These are phyloP conservation scores for Vaccinium darrowii DNA, from an alignment of 148 eudicot genomes.

Conservation along the genomic window DNA sequence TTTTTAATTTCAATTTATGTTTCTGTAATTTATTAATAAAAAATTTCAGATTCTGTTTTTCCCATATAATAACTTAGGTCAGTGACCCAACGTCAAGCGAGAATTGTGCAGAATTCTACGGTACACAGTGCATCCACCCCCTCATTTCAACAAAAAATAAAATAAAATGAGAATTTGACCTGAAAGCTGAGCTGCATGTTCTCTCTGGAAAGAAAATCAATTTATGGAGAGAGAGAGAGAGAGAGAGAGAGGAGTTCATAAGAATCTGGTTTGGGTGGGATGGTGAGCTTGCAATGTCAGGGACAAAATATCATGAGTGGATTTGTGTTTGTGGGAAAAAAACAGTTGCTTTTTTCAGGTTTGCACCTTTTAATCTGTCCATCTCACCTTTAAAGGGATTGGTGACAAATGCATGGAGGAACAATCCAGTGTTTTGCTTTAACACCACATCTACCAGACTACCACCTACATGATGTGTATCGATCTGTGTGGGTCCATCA, in stretches of 20 bases:
- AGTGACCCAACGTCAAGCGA: not conserved
- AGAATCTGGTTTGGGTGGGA: not conserved
- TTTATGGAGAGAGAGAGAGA: no score
- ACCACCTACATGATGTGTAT: constrained; percentile 5
- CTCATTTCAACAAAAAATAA: not conserved
- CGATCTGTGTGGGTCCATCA: not conserved
- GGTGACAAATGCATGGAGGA: constrained; percentile 16
- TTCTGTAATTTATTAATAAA: no score
- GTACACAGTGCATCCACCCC: not conserved
- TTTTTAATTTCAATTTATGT: no score
- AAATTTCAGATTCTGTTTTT: no score
- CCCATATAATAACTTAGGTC: not conserved
- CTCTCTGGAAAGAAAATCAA: not conserved
- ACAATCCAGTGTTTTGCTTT: constrained; percentile 21
- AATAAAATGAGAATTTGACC: not conserved
- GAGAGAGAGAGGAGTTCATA: not conserved
- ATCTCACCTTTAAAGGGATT: not conserved
- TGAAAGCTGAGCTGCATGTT: not conserved
- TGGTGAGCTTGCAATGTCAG: constrained; percentile 7
- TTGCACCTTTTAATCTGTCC: not conserved
- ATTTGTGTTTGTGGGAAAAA: not conserved
- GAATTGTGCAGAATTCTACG: not conserved
- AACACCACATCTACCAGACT: constrained; percentile 8
- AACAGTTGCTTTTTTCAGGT: not conserved
- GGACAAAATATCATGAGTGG: constrained; percentile 13